Evolutionary conservation across 495 filamentous ascomycete species (phyloP).

Genomic region (Amphirosellinia nigrospora): DNA sequence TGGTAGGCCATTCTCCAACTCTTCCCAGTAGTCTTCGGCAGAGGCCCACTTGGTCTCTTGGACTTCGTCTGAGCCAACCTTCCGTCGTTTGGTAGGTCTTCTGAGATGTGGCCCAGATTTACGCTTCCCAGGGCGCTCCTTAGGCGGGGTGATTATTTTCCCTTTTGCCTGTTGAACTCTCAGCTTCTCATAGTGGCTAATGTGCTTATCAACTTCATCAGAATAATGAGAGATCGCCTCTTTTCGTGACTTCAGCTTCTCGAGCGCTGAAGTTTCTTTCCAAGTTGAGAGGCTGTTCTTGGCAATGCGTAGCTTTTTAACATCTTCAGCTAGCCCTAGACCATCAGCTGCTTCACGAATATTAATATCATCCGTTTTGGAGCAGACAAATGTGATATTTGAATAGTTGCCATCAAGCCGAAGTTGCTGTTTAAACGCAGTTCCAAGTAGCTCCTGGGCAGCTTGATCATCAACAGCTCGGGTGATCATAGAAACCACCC

Average conservation of each 20-base stretch:
- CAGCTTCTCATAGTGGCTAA: slow-evolving; percentile 54
- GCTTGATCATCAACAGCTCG: slow-evolving; percentile 66
- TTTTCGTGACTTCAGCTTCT: not conserved
- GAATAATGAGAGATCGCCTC: not conserved
- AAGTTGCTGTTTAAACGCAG: slow-evolving; percentile 63
- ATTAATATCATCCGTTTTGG: slow-evolving; percentile 66
- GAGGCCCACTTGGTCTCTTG: slow-evolving; percentile 9
- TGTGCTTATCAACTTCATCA: slow-evolving; percentile 45
- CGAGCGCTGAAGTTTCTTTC: not conserved
- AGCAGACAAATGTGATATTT: slow-evolving; percentile 63
- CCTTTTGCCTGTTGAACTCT: slow-evolving; percentile 49
- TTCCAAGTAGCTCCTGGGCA: slow-evolving; percentile 60
- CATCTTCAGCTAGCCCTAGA: slow-evolving; percentile 49
- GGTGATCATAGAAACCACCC: slow-evolving; percentile 63
- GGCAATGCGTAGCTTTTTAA: slow-evolving; percentile 24
- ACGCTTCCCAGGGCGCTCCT: slow-evolving; percentile 33
- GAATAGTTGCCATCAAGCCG: slow-evolving; percentile 62
- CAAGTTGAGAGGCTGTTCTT: not conserved
- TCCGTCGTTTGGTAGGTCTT: slow-evolving; percentile 16
- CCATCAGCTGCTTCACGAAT: slow-evolving; percentile 24
- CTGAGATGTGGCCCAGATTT: slow-evolving; percentile 22
- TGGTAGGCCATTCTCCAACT: slow-evolving; percentile 17
- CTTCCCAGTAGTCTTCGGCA: slow-evolving; percentile 27
- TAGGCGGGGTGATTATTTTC: slow-evolving; percentile 50
- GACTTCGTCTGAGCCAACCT: slow-evolving; percentile 26